Evolutionary conservation across 1,284 basidiomycete species (phyloP).

Genomic region (Wolfiporia cocos): DNA sequence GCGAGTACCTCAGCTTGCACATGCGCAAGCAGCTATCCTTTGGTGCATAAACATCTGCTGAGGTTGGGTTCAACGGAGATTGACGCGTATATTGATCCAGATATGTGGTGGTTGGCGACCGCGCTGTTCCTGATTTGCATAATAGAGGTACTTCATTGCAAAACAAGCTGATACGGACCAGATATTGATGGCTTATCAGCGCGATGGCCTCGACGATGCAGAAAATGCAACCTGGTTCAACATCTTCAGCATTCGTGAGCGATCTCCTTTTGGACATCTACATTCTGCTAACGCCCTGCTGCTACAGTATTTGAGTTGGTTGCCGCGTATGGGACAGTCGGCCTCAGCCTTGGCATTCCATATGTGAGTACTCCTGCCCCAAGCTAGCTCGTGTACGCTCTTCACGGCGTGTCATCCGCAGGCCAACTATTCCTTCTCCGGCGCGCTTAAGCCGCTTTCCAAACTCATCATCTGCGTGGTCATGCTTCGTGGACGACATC

Average conservation of each 20-base stretch:
- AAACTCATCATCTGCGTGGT: constrained; percentile 84
- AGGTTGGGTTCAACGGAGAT: not conserved
- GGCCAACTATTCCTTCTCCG: constrained; percentile 78
- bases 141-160: constrained; percentile 55
- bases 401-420: constrained; percentile 28
- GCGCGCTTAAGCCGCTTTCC: constrained; percentile 73
- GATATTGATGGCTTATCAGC: constrained; percentile 11
- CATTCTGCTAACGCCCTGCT: not conserved
- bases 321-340: constrained; percentile 90
- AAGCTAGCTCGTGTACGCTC: too few species aligned
- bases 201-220: constrained; percentile 37
- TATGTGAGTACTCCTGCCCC: too few species aligned
- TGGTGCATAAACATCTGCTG: constrained; percentile 35
- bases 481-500: constrained; percentile 92
- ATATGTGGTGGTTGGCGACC: constrained; percentile 86
- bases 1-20: constrained; percentile 75
- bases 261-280: not conserved
- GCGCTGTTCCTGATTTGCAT: constrained; percentile 86
- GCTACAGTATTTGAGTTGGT: constrained; percentile 77
- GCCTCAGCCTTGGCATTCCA: constrained; percentile 70
- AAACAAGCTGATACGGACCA: not conserved
- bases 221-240: constrained; percentile 53
- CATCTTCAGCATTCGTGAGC: too few species aligned
- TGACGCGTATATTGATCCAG: too few species aligned
- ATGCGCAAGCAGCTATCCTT: constrained; percentile 87